A percentile compares a stretch with the other conserved stretches of the same genome.
Conservation (phyloP, 176 grass and related monocot genomes). For the Rhynchospora breviuscula region DNA sequence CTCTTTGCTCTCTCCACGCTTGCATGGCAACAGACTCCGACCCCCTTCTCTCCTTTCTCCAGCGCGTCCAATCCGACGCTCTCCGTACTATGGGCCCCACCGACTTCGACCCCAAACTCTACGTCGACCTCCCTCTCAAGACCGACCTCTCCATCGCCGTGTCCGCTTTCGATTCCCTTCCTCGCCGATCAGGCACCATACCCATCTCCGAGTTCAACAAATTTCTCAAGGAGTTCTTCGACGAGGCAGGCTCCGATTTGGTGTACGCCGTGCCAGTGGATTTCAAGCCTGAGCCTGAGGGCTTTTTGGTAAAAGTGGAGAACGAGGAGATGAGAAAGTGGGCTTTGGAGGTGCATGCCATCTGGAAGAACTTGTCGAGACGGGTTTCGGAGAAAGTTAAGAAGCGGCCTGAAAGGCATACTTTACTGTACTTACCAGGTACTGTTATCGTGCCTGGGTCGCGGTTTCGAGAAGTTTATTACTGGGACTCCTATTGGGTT, state of each 20-base stretch:
- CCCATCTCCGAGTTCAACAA: conserved; percentile 23
- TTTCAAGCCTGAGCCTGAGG: conserved; percentile 47
- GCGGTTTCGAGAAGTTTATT: conserved; percentile 91
- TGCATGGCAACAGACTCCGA: neutral
- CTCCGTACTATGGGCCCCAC: conserved; percentile 31
- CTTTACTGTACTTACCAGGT: conserved; percentile 62
- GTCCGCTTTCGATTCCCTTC: conserved; percentile 36
- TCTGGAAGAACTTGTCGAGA: conserved; percentile 60
- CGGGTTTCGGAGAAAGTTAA: conserved; percentile 36
- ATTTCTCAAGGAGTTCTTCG: conserved; percentile 45
- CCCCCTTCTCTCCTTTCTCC: conserved; percentile 59
- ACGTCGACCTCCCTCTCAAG: conserved; percentile 82
- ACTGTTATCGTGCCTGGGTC: conserved; percentile 61
- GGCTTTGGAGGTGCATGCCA: conserved; percentile 83
- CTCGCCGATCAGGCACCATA: conserved; percentile 10
- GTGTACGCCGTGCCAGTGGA: conserved; percentile 37
- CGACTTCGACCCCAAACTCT: conserved; percentile 83
- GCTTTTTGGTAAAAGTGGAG: conserved; percentile 66
- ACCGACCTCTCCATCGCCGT: conserved; percentile 28
- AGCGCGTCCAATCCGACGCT: conserved; percentile 65
- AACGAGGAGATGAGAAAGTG: conserved; percentile 50
- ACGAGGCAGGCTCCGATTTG: conserved; percentile 62
- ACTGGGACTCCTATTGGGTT: conserved; percentile 95
- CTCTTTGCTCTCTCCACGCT: neutral
- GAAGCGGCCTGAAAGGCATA: conserved; percentile 48